Evolutionary conservation across 192 early-diverging fungal species (phyloP), one percentile per base, ranked within the genome.

Genomic region (Funneliformis mosseae): DNA sequence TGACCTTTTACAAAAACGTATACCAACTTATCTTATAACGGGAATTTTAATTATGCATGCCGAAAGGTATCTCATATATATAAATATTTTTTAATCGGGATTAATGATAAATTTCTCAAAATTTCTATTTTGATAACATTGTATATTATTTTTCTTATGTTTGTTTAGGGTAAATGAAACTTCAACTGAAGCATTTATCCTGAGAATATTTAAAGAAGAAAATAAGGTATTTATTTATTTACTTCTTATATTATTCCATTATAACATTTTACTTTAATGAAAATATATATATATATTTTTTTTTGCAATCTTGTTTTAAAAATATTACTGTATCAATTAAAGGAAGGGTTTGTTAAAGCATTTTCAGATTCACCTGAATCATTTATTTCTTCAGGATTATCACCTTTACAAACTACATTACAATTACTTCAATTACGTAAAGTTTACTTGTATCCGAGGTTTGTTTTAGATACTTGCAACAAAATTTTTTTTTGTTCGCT

Each of bases 381-480:
- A 0, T 94, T 99, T 78, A 89, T 90, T 1, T 76, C 88, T 75
- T 55, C 50, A 55, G 96, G 96, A 28, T 93, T 97, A 79, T 91
- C 93, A 68, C 96, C 96, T 27, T 82, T 98, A 9, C 96, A 98
- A 77, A 94, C 94, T 84, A 92, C 91, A 9, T 84, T 99, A 74
- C 94, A 94, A 81, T 87, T 88, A 8, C 89, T 99, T 7, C 92
- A 92, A 16, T 78, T 97, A 39, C 85, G 97, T 7, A 91, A 94
- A 67, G 94, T 96, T 9, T 92, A 93, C 45, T 81, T 98, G 39
- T 98, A 95, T 95, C 98, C 98, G 39, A 81, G 97, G 93, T 93
- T 85, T 66, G 18, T 66, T 23, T 77, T 63, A 8, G 8, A 46
- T 77, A 27, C 1, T 3, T 18, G 25, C 79, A 86, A 50, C 21